phyloP scores from a whole-genome alignment of 2,329 filamentous ascomycete species.

The Septoria linicola region DNA sequence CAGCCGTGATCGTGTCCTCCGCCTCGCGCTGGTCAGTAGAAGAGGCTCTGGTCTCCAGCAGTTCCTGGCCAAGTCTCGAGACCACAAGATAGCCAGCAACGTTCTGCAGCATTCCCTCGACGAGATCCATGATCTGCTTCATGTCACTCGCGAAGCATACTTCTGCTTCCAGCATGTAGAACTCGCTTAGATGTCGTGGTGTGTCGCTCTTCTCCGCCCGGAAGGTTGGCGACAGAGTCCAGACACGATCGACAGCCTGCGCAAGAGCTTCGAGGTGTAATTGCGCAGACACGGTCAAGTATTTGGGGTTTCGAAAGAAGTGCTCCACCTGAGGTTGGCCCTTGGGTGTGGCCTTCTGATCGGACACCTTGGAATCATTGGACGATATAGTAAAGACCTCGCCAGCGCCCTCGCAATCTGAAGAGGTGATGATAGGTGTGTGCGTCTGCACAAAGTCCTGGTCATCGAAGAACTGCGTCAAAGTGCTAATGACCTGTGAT shows the following conservation, averaged over 20 bases:
- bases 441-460: slow-evolving; percentile 79
- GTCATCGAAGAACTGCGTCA: slow-evolving; percentile 72
- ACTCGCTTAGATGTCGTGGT: slow-evolving; percentile 89
- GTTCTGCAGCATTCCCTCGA: slow-evolving; percentile 72
- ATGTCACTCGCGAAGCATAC: slow-evolving; percentile 73
- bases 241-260: slow-evolving; percentile 84
- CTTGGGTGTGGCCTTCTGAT: slow-evolving; percentile 43
- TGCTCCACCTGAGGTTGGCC: slow-evolving; percentile 40
- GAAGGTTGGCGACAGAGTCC: slow-evolving; percentile 92
- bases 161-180: slow-evolving; percentile 98
- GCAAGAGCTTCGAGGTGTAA: slow-evolving; percentile 90
- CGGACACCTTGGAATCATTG: slow-evolving; percentile 33
- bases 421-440: slow-evolving; percentile 91
- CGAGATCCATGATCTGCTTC: slow-evolving; percentile 70
- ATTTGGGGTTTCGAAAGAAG: slow-evolving; percentile 88
- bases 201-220: slow-evolving; percentile 92
- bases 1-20: slow-evolving; percentile 43
- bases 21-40: slow-evolving; percentile 38
- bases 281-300: slow-evolving; percentile 92
- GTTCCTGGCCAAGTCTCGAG: slow-evolving; percentile 55
- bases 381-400: slow-evolving; percentile 76
- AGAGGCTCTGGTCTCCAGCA: slow-evolving; percentile 41
- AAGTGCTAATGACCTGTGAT: slow-evolving; percentile 71
- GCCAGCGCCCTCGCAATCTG: slow-evolving; percentile 93
- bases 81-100: slow-evolving; percentile 52